Evolutionary conservation across 352 stramenopile species (phyloP).

Genomic region (Pythium pyrilobum): DNA sequence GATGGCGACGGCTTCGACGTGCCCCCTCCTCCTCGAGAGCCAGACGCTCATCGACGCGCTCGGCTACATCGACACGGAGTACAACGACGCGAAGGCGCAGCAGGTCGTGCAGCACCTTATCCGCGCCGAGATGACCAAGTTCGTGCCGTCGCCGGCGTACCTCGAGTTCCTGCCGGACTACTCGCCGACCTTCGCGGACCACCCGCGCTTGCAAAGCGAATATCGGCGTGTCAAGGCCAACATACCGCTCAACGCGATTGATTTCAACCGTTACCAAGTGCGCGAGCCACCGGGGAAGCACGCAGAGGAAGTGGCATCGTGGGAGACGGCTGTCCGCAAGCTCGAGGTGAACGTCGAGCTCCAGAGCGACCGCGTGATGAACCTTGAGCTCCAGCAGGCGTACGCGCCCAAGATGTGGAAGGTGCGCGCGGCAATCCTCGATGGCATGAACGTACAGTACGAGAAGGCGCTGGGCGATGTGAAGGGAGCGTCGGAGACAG

Average conservation of each 20-base stretch:
- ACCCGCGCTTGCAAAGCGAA: conserved; percentile 53
- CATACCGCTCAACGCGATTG: conserved; percentile 62
- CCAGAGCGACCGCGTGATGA: conserved; percentile 58
- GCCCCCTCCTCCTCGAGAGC: conserved; percentile 56
- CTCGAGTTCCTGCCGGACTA: conserved; percentile 59
- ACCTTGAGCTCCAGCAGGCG: conserved; percentile 69
- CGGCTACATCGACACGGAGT: conserved; percentile 70
- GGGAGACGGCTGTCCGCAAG: conserved; percentile 44
- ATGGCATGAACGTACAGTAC: conserved; percentile 59
- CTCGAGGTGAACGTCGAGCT: conserved; percentile 53
- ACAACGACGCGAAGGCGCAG: conserved; percentile 38
- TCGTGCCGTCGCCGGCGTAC: conserved; percentile 45
- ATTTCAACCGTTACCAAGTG: conserved; percentile 67
- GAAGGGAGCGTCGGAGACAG: conserved; percentile 32
- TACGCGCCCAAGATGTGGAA: conserved; percentile 72
- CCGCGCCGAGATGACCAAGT: conserved; percentile 66
- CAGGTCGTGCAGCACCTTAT: conserved; percentile 63
- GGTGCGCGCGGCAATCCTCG: conserved; percentile 47
- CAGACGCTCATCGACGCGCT: conserved; percentile 67
- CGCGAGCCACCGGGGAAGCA: conserved; percentile 34
- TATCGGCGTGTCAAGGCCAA: conserved; percentile 67
- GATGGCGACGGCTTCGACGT: conserved; percentile 27
- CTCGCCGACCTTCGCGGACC: conserved; percentile 44
- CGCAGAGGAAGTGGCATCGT: conserved; percentile 36
- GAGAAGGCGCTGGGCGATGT: conserved; percentile 32